Base-by-base conservation (phyloP, 2,329 filamentous ascomycete species). In the Trichoderma sp. region DNA sequence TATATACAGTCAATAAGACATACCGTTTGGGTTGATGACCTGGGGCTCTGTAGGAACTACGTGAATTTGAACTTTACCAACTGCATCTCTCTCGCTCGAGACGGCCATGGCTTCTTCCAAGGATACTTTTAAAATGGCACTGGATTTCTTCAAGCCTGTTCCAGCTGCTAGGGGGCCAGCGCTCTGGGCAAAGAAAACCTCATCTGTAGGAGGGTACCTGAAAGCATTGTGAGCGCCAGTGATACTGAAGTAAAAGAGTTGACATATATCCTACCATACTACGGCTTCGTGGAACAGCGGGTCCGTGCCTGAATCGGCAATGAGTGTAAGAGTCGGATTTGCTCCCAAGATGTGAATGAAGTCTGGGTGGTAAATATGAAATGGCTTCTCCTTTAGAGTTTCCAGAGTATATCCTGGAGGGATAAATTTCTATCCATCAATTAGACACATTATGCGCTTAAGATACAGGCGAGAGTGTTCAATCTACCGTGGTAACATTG, bases 221-320 rank as follows among this genome's bases (percentile, higher is more conserved):
- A 5, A 21, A 15, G 6, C 6, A 12, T n/a, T 43, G 53, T 61
- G 18, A 58, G 61, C 11, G 32, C 14, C 24, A n/a, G 26, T 18
- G 15, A 11, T 26, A 12, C 12, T 28, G 14, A 28, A 18, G 9
- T 6, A 47, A 4, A 24, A 9, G 51, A 28, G 6, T 63, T 24
- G 11, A 26, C 32, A 43, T 32, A 2, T n/a, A 47, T n/a, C 63
- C 6, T 56, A 85, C 84, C 84, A 87, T 0, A 86, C 82, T 6
- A 86, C 83, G 11, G 86, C 86, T 75, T 88, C 86, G 70, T 88
- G 86, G 63, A 85, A 87, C 6, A 86, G 71, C 0, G 84, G 84
- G 65, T 86, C 80, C 0, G 77, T 77, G 0, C 78, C 82, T 1
- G 82, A 78, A 21, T 82, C 77, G 12, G 84, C 85, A 18, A 86